phyloP scores from a whole-genome alignment of 192 early-diverging fungal genomes.

The Coemansia sp. region DNA sequence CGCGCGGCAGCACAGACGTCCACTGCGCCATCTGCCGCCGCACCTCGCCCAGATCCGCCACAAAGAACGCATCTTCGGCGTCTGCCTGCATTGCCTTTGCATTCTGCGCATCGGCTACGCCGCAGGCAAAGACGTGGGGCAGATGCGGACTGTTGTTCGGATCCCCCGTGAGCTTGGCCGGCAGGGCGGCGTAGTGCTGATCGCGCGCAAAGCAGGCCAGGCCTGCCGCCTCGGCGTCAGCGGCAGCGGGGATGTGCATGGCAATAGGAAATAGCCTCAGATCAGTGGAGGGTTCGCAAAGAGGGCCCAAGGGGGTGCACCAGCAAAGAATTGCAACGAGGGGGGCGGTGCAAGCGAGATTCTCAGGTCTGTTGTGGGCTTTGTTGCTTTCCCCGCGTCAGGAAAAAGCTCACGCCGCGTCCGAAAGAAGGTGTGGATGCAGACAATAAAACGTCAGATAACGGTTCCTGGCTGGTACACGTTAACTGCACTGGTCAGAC shows the following conservation, averaged over 20 bases:
- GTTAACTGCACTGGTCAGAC: neutral
- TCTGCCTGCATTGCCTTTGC: constrained; percentile 52
- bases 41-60: constrained; percentile 91
- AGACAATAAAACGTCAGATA: neutral
- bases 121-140: constrained; percentile 15
- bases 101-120: constrained; percentile 31
- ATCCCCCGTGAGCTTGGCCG: constrained; percentile 25
- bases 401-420: constrained; percentile 25
- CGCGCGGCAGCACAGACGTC: constrained; percentile 78
- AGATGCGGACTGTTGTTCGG: neutral
- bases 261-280: neutral
- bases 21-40: constrained; percentile 84
- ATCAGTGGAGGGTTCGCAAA: constrained; percentile 14
- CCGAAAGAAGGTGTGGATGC: neutral
- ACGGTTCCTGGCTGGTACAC: too few species aligned
- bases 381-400: constrained; percentile 22
- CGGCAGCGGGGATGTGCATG: constrained; percentile 20
- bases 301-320: constrained; percentile 42
- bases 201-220: neutral
- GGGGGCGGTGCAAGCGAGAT: constrained; percentile 21
- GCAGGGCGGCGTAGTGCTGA: constrained; percentile 15
- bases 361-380: constrained; percentile 12
- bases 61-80: constrained; percentile 90
- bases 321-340: constrained; percentile 32
- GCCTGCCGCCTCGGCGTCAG: constrained; percentile 3